Evolutionary conservation across 1,139 yeast genomes (phyloP), one percentile per base, ranked within the genome.

Genomic region (Starmera stellimalicola): DNA sequence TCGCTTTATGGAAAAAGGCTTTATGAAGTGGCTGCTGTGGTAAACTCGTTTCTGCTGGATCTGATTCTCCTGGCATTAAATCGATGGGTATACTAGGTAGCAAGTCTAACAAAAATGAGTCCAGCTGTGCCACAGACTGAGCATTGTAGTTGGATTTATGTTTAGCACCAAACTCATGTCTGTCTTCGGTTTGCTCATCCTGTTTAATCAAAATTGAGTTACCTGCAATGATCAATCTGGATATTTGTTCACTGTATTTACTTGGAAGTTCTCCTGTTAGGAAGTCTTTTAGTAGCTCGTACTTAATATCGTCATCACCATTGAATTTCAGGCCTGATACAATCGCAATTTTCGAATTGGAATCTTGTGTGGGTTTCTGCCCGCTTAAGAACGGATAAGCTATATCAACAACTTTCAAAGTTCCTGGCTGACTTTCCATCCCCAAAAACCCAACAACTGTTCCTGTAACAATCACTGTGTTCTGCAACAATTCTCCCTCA

Each of bases 1-100:
- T 60, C 8, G 75, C 64, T 15, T 58, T 54, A 6, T 64, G 63
- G 49, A 91, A 76, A 38, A 91, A 63, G 1, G 94, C 79, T 37
- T 65, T 66, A 52, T 91, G 95, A 12, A 91, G 55, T 4, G 94
- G 83, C 52, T 83, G 95, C 55, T 91, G 97, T 0, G 99, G 99
- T 40, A 85, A 57, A 36, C 93, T 73, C 14, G 71, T 62, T 43
- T 82, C 94, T 7, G 87, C 77, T 0, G 96, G 95, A 54, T 91
- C 99, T 7, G 65, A 58, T 5, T 62, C 68, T 5, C 98, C 98
- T 0, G 98, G 95, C 77, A 91, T 69, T 4, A 93, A 52, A 25
- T 79, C 70, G 6, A 88, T 74, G 0, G 93, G 80, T 15, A 85
- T 57, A 5, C 79, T 64, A 8, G 66, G 56, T 4, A 77, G 58